Percentiles rank a stretch among this genome's conserved stretches.
phyloP scores from a whole-genome alignment of 2,329 filamentous ascomycete species.

The Diplodia intermedia region DNA sequence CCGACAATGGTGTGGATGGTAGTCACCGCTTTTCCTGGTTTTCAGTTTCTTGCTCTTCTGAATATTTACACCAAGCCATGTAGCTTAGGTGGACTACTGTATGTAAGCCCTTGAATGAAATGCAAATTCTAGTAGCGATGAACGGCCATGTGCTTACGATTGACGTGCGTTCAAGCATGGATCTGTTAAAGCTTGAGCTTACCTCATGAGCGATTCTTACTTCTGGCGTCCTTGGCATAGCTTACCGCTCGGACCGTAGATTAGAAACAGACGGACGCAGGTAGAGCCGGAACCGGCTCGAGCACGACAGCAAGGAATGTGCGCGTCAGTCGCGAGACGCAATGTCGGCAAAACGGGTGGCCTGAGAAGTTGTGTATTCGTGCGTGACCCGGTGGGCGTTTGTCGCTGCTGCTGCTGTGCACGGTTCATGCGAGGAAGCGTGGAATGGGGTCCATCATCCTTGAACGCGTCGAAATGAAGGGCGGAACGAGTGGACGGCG shows the following conservation, averaged over 20 bases:
- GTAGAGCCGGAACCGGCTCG: background rate
- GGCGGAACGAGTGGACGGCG: conserved; percentile 1
- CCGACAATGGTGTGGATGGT: too few relatives aligned
- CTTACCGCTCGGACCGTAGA: background rate
- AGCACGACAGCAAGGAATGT: background rate
- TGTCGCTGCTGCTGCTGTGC: background rate
- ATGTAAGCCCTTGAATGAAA: too few relatives aligned
- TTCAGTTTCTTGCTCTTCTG: too few relatives aligned
- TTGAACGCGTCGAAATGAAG: background rate
- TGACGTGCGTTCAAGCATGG: background rate
- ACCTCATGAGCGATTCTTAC: background rate
- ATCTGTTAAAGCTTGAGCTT: conserved; percentile 5
- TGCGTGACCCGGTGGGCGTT: background rate
- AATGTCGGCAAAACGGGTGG: conserved; percentile 1
- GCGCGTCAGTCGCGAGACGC: background rate
- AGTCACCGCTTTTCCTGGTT: too few relatives aligned
- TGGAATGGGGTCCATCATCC: background rate
- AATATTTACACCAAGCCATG: too few relatives aligned
- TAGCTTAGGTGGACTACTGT: too few relatives aligned
- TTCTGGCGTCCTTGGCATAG: background rate
- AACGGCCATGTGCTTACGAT: background rate
- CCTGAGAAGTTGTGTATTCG: background rate
- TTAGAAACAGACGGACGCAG: background rate
- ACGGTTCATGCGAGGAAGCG: conserved; percentile 12
- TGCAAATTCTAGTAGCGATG: background rate